Conservation (phyloP, 352 stramenopile genomes). For the Globisporangium mamillatum region DNA sequence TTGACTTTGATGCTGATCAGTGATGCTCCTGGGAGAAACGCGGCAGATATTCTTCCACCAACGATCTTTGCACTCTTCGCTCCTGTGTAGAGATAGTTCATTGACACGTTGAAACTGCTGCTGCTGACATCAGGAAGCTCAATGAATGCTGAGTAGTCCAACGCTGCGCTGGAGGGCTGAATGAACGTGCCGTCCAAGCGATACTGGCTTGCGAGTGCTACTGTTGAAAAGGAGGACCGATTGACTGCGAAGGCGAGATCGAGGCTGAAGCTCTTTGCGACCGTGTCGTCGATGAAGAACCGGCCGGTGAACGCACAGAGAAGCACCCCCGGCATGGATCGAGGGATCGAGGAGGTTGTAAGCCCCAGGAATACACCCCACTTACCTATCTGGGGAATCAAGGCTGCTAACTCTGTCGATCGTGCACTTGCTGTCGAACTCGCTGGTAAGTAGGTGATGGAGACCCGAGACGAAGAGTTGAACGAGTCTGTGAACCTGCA, state of each 20-base stretch:
- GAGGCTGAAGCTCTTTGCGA: conserved; percentile 43
- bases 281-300: conserved; percentile 49
- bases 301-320: conserved; percentile 46
- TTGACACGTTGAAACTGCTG: conserved; percentile 21
- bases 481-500: conserved; percentile 25
- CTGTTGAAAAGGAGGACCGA: conserved; percentile 5
- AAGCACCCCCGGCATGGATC: conserved; percentile 31
- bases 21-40: conserved; percentile 34
- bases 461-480: conserved; percentile 47
- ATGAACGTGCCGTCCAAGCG: conserved; percentile 39
- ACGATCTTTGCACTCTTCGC: conserved; percentile 45
- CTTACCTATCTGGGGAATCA: conserved; percentile 24
- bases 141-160: conserved; percentile 49
- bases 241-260: conserved; percentile 41
- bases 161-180: conserved; percentile 37
- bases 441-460: conserved; percentile 38
- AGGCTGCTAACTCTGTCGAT: conserved; percentile 27
- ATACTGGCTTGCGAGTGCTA: conserved; percentile 23
- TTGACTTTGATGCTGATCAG: conserved; percentile 25
- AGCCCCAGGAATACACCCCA: conserved; percentile 38
- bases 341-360: conserved; percentile 13
- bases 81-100: conserved; percentile 39
- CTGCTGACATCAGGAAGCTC: conserved; percentile 10
- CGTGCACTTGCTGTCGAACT: conserved; percentile 18
- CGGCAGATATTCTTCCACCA: conserved; percentile 29